Conservation (phyloP, 2,329 filamentous ascomycete genomes). For the Fusarium tjaetaba region DNA sequence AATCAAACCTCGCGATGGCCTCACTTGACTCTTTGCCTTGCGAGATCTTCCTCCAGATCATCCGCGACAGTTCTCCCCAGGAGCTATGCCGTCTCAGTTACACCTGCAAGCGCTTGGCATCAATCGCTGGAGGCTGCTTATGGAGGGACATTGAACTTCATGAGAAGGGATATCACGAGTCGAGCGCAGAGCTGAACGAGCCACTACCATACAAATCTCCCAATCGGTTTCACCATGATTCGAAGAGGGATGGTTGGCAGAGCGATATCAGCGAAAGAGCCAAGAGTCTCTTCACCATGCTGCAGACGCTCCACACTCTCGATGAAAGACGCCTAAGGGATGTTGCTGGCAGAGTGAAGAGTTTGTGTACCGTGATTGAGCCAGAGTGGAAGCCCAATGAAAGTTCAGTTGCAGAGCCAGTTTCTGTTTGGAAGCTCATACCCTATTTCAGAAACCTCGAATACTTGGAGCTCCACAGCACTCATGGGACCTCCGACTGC, state of each 20-base stretch:
- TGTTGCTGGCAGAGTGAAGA: slow-evolving; percentile 2
- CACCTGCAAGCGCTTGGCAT: slow-evolving; percentile 1
- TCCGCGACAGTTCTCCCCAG: not conserved
- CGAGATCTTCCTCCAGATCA: slow-evolving; percentile 4
- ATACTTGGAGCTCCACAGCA: slow-evolving; percentile 20
- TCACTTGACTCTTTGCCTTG: not conserved
- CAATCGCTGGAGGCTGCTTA: not conserved
- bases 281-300: not conserved
- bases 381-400: not conserved
- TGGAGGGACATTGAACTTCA: slow-evolving; percentile 32
- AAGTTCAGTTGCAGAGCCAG: fast-evolving
- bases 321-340: not conserved
- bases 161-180: slow-evolving; percentile 19
- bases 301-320: not conserved
- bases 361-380: slow-evolving; percentile 19
- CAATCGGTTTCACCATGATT: not conserved
- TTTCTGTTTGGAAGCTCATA: slow-evolving; percentile 8
- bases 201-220: not conserved
- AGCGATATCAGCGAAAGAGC: not conserved
- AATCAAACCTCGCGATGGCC: not conserved
- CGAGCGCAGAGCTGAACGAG: slow-evolving; percentile 5
- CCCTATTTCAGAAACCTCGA: slow-evolving; percentile 24
- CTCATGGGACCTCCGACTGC: fast-evolving
- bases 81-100: slow-evolving; percentile 1
- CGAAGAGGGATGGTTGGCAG: not conserved